These are phyloP conservation scores for Colletotrichum australisinense DNA, from an alignment of 2,329 filamentous ascomycete genomes.

Conservation along the genomic window DNA sequence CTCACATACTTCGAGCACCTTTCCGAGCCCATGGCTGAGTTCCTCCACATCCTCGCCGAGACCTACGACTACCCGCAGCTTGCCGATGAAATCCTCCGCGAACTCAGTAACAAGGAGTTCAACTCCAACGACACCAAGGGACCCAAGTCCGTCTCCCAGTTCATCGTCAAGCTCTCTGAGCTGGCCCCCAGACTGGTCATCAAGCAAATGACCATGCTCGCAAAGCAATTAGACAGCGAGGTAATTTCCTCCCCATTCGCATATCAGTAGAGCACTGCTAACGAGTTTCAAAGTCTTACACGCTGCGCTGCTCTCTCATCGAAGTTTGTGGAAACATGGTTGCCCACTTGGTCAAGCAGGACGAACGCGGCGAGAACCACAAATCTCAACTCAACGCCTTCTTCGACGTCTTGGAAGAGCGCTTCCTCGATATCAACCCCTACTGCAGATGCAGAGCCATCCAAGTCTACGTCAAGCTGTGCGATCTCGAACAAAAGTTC, in stretches of 20 bases:
- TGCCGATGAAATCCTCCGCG: slow-evolving; percentile 90
- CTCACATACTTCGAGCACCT: slow-evolving; percentile 98
- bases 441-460: slow-evolving; percentile 93
- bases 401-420: slow-evolving; percentile 95
- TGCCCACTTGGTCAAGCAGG: slow-evolving; percentile 87
- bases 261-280: not conserved
- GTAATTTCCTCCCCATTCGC: slow-evolving; percentile 52
- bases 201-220: slow-evolving; percentile 95
- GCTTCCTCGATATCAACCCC: slow-evolving; percentile 95
- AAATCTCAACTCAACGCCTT: slow-evolving; percentile 97
- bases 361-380: slow-evolving; percentile 91
- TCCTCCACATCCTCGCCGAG: slow-evolving; percentile 93
- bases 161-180: slow-evolving; percentile 93
- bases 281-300: slow-evolving; percentile 75
- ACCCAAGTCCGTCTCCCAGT: slow-evolving; percentile 94
- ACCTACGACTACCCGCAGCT: slow-evolving; percentile 98
- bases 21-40: slow-evolving; percentile 99
- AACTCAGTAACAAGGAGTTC: slow-evolving; percentile 97
- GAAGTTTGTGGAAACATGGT: slow-evolving; percentile 98
- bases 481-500: slow-evolving; percentile 95
- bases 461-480: slow-evolving; percentile 92
- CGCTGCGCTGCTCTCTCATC: slow-evolving; percentile 90
- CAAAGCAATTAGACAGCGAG: slow-evolving; percentile 96
- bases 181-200: slow-evolving; percentile 91
- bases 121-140: slow-evolving; percentile 96